Percentiles rank a stretch among this genome's conserved stretches.
Evolutionary conservation across 2,329 filamentous ascomycete genomes (phyloP).

Genomic region (Stachybotrys chartarum): DNA sequence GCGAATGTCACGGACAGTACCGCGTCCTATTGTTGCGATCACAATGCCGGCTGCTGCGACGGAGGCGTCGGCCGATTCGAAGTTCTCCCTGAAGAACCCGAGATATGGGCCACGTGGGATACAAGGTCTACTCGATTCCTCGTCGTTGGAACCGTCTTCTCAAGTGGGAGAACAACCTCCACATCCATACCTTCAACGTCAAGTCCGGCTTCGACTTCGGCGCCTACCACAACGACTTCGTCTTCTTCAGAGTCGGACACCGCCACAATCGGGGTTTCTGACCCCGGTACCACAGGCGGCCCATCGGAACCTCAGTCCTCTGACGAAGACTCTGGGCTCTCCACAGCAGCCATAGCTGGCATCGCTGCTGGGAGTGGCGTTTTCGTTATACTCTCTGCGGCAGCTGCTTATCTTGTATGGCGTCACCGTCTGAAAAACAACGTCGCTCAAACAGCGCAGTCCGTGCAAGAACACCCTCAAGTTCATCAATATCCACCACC

Average conservation of each 20-base stretch:
- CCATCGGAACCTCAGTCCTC: neutral
- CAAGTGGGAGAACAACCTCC: neutral
- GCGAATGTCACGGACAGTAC: constrained; percentile 14
- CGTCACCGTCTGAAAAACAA: neutral
- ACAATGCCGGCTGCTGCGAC: constrained; percentile 13
- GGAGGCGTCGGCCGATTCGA: constrained; percentile 16
- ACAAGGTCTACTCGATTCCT: constrained; percentile 7
- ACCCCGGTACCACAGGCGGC: neutral
- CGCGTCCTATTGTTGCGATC: constrained; percentile 17
- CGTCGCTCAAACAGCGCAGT: too few relatives aligned
- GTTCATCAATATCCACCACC: too few relatives aligned
- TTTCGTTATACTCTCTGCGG: neutral
- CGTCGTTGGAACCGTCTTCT: constrained; percentile 9
- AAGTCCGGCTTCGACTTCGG: constrained; percentile 2
- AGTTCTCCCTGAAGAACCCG: constrained; percentile 12
- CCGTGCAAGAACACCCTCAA: too few relatives aligned
- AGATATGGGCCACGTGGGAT: constrained; percentile 13
- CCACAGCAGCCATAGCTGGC: neutral
- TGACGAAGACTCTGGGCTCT: neutral
- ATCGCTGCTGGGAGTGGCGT: neutral
- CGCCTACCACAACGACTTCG: neutral
- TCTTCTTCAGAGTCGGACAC: constrained; percentile 13
- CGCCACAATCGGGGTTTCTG: constrained; percentile 45
- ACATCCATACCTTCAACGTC: neutral
- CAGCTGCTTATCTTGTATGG: neutral